A percentile compares a stretch with the other conserved stretches of the same genome.
phyloP scores from a whole-genome alignment of 768 basidiomycete species.

The Infundibulicybe gibba region DNA sequence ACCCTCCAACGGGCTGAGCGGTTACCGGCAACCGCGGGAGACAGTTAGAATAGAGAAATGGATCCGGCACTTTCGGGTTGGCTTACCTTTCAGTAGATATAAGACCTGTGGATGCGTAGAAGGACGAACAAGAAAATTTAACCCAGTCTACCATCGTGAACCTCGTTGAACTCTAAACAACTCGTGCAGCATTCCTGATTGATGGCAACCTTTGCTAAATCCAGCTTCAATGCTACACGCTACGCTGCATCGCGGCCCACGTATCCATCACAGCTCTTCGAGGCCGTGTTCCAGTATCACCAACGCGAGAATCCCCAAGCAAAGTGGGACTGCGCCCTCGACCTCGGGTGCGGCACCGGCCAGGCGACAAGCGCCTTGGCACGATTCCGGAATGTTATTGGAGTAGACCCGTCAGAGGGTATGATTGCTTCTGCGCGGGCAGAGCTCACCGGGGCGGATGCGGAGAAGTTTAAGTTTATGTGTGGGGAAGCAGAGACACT shows the following conservation, averaged over 20 bases:
- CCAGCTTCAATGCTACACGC: constrained; percentile 59
- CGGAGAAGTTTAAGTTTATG: constrained; percentile 20
- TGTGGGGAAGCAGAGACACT: constrained; percentile 54
- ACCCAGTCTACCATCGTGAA: no score
- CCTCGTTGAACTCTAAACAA: no score
- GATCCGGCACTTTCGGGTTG: no score
- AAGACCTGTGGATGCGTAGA: no score
- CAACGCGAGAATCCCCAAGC: constrained; percentile 11
- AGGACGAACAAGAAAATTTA: no score
- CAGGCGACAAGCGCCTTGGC: constrained; percentile 62
- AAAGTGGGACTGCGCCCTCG: constrained; percentile 58
- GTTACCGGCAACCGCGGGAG: no score
- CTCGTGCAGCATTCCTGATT: no score
- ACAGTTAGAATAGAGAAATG: no score
- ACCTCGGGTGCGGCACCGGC: constrained; percentile 80
- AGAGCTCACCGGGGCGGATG: not conserved
- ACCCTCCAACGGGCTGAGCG: no score
- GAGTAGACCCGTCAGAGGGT: constrained; percentile 68
- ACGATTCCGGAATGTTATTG: constrained; percentile 57
- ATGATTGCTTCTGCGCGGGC: constrained; percentile 62
- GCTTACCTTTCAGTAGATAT: no score
- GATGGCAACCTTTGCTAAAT: constrained; percentile 78
- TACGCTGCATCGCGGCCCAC: constrained; percentile 74
- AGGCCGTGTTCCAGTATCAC: constrained; percentile 62
- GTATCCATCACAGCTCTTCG: constrained; percentile 65